Base-by-base conservation (phyloP, 1,284 basidiomycete species). In the Pascua guehoae region DNA sequence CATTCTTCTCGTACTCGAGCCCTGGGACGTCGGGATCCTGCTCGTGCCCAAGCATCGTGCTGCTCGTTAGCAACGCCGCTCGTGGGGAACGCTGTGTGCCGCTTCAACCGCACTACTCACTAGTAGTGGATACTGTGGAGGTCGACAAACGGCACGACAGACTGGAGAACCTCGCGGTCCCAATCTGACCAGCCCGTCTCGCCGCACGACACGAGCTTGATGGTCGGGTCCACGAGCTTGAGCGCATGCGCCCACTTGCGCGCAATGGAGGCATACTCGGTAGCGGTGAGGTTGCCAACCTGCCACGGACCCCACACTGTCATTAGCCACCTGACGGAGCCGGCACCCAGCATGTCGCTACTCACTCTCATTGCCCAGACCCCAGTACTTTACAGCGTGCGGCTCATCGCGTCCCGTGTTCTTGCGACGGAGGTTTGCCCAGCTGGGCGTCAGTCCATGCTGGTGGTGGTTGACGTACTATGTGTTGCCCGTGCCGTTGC, bases 191-290 rank as follows among this genome's bases (percentile, higher is more conserved):
- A 65, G 24, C 70, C 73, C 12, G 80, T 81, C 66, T 85, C 81
- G 51, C 85, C 85, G 63, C 85, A 87, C 2, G 81, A 81, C 15
- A 86, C 78, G 11, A 86, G 74, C 61, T 83, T 75, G 68, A 86
- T 83, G 32, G 57, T 78, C 0, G 84, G 84, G 63, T 87, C 85
- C 11, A 86, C 79, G 0, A 86, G 76, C 47, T 79, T 79, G 41
- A 87, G 73, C 1, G 82, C 84, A 66, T 86, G 85, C 1, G 84
- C 85, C 85, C 85, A 87, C 63, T 83, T 83, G 48, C 78, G 80
- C 0, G 84, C 84, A 60, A 80, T 81, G 57, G 81, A 80, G 11
- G 83, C 81, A 67, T 86, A 86, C 56, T 84, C 85, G 18, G 78
- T 72, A 0, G 84, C 80, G 12, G 80, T 79, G 72, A 84, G 80